These are phyloP conservation scores for Flagelloscypha sp. DNA, from an alignment of 768 basidiomycete species.

Conservation along the genomic window DNA sequence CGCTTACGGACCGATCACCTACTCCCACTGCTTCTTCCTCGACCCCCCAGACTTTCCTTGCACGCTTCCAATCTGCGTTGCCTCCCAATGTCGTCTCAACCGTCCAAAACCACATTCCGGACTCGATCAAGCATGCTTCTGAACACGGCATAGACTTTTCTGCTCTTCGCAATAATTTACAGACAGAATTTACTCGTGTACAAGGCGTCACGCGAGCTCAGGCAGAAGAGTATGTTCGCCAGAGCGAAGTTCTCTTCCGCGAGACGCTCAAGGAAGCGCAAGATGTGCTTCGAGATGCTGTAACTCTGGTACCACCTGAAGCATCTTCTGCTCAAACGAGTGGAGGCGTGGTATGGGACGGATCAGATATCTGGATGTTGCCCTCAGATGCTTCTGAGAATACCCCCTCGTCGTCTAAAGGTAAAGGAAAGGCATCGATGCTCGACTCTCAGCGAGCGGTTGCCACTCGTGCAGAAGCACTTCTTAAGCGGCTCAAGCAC, in stretches of 20 bases:
- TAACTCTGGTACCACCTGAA: slow-evolving; percentile 84
- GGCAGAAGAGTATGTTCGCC: slow-evolving; percentile 79
- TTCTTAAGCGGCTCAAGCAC: slow-evolving; percentile 63
- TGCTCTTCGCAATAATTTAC: slow-evolving; percentile 55
- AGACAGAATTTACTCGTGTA: slow-evolving; percentile 61
- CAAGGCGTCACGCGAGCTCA: slow-evolving; percentile 69
- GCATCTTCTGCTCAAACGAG: slow-evolving; percentile 17
- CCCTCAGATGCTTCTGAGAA: slow-evolving; percentile 28
- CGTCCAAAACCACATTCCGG: slow-evolving; percentile 61
- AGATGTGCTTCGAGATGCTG: slow-evolving; percentile 78
- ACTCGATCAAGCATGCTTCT: slow-evolving; percentile 52
- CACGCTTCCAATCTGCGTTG: slow-evolving; percentile 64
- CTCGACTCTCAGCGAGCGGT: slow-evolving; percentile 40
- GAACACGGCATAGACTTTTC: slow-evolving; percentile 62
- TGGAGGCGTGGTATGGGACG: slow-evolving; percentile 67
- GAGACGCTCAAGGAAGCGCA: slow-evolving; percentile 75
- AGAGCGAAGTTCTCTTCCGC: slow-evolving; percentile 55
- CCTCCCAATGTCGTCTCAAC: slow-evolving; percentile 67
- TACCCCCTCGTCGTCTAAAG: slow-evolving; percentile 19
- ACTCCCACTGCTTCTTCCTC: slow-evolving; percentile 18
- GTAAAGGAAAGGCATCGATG: slow-evolving; percentile 24
- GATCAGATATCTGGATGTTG: slow-evolving; percentile 78
- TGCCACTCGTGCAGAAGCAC: slow-evolving; percentile 66
- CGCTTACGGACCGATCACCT: slow-evolving; percentile 15
- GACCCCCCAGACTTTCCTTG: slow-evolving; percentile 42